These are phyloP conservation scores for Botrytis aclada DNA, from an alignment of 2,329 filamentous ascomycete species.

Conservation along the genomic window DNA sequence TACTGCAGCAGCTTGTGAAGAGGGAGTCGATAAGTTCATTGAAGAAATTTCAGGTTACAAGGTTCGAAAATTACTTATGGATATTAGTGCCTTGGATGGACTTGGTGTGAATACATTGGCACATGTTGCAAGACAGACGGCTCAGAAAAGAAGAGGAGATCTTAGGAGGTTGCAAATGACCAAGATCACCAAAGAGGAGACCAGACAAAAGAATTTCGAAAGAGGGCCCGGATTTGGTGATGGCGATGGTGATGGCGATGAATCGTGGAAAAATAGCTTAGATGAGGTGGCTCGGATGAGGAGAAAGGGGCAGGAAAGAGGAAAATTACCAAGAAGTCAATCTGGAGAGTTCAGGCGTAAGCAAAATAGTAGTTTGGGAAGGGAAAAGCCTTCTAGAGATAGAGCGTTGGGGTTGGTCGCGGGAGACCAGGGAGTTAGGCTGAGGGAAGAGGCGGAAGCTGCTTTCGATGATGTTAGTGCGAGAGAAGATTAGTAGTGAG, in stretches of 20 bases:
- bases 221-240: not conserved
- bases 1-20: slow-evolving; percentile 54
- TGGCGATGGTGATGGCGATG: not conserved
- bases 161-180: slow-evolving; percentile 11
- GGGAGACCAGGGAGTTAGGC: slow-evolving; percentile 11
- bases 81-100: slow-evolving; percentile 51
- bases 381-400: slow-evolving; percentile 3
- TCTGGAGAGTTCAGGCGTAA: not conserved
- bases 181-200: not conserved
- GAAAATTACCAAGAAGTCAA: not conserved
- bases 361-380: not conserved
- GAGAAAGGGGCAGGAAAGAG: not conserved
- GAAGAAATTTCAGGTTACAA: slow-evolving; percentile 50
- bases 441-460: slow-evolving; percentile 14
- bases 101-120: slow-evolving; percentile 37
- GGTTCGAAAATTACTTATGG: slow-evolving; percentile 53
- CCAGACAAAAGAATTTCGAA: not conserved
- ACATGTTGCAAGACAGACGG: slow-evolving; percentile 29
- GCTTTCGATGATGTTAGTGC: slow-evolving; percentile 1
- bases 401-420: slow-evolving; percentile 17
- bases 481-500: slow-evolving; percentile 4
- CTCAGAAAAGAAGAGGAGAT: slow-evolving; percentile 26
- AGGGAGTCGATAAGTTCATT: slow-evolving; percentile 52
- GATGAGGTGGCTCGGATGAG: not conserved
- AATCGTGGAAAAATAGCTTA: not conserved